These are phyloP conservation scores for Teratosphaeriaceae sp. DNA, from an alignment of 2,329 filamentous ascomycete genomes.

Conservation along the genomic window DNA sequence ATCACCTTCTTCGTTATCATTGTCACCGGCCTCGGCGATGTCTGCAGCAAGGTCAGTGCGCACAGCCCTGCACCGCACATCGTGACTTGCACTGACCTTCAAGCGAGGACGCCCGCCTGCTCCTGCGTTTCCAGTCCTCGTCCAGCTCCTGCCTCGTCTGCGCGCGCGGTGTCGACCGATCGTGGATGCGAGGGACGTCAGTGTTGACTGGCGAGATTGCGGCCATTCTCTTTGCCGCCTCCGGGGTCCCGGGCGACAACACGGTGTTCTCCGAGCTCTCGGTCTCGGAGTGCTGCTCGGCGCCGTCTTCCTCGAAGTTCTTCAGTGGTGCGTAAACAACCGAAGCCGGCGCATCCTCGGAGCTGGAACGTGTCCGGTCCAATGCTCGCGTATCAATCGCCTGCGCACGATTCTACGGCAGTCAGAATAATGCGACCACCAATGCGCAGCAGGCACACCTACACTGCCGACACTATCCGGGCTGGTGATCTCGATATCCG, in stretches of 20 bases:
- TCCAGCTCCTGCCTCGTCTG: conserved; percentile 74
- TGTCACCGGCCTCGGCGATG: conserved; percentile 41
- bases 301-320: conserved; percentile 52
- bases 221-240: conserved; percentile 17
- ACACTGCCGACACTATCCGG: conserved; percentile 26
- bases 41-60: conserved; percentile 33
- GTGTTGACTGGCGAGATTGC: conserved; percentile 66
- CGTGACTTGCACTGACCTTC: conserved; percentile 52
- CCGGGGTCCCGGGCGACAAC: conserved; percentile 30
- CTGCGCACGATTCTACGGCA: conserved; percentile 28
- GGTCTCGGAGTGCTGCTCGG: conserved; percentile 12
- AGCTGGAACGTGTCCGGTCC: conserved; percentile 42
- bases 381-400: conserved; percentile 42
- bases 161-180: conserved; percentile 72
- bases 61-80: conserved; percentile 10
- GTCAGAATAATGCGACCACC: conserved; percentile 11
- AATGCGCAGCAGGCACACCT: conserved; percentile 19
- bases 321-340: conserved; percentile 89
- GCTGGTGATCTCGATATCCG: conserved; percentile 28
- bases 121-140: conserved; percentile 46
- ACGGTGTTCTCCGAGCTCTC: conserved; percentile 23
- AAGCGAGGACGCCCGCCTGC: conserved; percentile 65
- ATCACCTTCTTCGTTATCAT: conserved; percentile 20
- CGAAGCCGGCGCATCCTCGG: conserved; percentile 71
- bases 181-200: conserved; percentile 55